These are phyloP conservation scores for Kluyveromyces lactis DNA, from an alignment of 805 yeast species.

Conservation along the genomic window DNA sequence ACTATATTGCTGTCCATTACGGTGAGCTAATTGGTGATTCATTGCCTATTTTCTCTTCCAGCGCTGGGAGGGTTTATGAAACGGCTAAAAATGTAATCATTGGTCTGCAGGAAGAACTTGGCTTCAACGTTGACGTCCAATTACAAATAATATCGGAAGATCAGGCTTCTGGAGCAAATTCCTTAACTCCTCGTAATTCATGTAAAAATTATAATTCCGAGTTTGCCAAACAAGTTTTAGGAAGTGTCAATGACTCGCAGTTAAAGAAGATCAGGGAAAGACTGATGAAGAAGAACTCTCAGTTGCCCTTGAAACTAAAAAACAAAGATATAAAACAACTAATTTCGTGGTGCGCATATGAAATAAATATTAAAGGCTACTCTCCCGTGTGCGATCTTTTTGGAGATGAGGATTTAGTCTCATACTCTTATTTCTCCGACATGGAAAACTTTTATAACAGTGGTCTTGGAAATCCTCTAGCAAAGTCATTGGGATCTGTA, in stretches of 20 bases:
- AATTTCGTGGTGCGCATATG: constrained; percentile 66
- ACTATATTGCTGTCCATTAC: constrained; percentile 37
- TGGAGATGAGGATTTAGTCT: constrained; percentile 58
- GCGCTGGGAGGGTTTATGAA: constrained; percentile 40
- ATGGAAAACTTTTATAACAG: constrained; percentile 49
- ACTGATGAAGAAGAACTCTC: constrained; percentile 47
- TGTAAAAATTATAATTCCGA: constrained; percentile 32
- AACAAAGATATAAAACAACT: constrained; percentile 43
- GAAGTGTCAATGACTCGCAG: constrained; percentile 28
- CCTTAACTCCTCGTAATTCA: constrained; percentile 40
- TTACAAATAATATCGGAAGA: constrained; percentile 36
- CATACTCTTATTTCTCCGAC: constrained; percentile 53
- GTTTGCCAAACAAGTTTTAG: constrained; percentile 11
- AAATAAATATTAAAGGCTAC: constrained; percentile 59
- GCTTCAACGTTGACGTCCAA: constrained; percentile 14
- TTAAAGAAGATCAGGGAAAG: constrained; percentile 49
- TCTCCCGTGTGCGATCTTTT: constrained; percentile 66
- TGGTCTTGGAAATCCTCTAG: constrained; percentile 55
- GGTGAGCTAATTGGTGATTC: constrained; percentile 32
- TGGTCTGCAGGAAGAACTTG: constrained; percentile 18
- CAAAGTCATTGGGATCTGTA: constrained; percentile 54
- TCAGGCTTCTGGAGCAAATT: constrained; percentile 39
- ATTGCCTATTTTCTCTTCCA: constrained; percentile 41
- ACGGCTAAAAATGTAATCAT: constrained; percentile 46
- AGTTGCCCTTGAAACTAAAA: constrained; percentile 36